phyloP scores from a whole-genome alignment of 2,329 filamentous ascomycete species.

The Penicillium vulpinum region DNA sequence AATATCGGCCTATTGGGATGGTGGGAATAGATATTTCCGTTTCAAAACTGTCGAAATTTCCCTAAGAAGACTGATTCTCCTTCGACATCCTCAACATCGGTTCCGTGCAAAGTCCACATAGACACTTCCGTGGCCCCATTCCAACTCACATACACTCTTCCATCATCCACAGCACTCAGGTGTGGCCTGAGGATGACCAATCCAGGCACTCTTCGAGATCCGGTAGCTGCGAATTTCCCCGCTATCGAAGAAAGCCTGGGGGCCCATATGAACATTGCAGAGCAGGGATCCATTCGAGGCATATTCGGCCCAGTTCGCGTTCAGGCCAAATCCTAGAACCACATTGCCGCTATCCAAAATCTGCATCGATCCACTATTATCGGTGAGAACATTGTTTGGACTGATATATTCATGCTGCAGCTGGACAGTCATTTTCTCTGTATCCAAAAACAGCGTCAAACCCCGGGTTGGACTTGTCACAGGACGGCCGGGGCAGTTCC shows the following conservation, averaged over 20 bases:
- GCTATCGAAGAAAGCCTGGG: slow-evolving; percentile 35
- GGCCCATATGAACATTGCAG: slow-evolving; percentile 54
- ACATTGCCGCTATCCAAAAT: slow-evolving; percentile 46
- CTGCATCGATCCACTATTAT: slow-evolving; percentile 38
- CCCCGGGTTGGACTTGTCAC: slow-evolving; percentile 38
- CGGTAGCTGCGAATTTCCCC: slow-evolving; percentile 55
- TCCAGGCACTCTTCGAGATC: slow-evolving; percentile 56
- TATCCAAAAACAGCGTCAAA: slow-evolving; percentile 44
- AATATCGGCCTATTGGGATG: neutral
- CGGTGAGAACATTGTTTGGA: slow-evolving; percentile 41
- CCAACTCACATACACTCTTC: slow-evolving; percentile 45
- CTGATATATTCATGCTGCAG: slow-evolving; percentile 41
- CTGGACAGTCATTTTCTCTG: slow-evolving; percentile 41
- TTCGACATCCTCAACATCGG: neutral
- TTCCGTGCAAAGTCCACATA: slow-evolving; percentile 19
- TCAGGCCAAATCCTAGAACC: slow-evolving; percentile 54
- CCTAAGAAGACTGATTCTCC: neutral
- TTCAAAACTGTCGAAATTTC: neutral
- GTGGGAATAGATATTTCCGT: neutral
- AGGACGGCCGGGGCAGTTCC: slow-evolving; percentile 17
- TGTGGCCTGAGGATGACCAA: slow-evolving; percentile 47
- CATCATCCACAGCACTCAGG: slow-evolving; percentile 26
- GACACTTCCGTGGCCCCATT: slow-evolving; percentile 48
- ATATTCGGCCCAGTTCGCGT: slow-evolving; percentile 54
- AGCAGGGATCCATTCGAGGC: slow-evolving; percentile 51